Conservation (phyloP, 441 rosid genomes). For the Raphanus hybrid region DNA sequence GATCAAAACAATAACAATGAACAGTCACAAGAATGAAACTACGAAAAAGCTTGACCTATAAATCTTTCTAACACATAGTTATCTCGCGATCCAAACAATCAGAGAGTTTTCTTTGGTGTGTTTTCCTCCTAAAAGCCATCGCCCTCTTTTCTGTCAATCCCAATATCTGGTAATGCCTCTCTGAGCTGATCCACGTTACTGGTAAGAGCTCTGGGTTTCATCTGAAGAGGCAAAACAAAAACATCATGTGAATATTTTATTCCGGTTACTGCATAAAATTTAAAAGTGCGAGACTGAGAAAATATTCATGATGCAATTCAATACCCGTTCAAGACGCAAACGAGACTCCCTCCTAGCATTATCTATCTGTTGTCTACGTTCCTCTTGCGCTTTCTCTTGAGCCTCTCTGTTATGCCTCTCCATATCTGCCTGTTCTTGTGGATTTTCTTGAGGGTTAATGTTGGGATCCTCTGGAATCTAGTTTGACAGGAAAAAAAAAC, state of each 20-base stretch:
- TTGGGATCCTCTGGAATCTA: background rate
- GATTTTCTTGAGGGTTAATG: background rate
- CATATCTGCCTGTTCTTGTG: background rate
- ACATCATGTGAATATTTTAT: background rate
- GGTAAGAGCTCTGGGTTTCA: background rate
- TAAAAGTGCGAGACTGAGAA: background rate
- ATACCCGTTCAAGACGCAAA: background rate
- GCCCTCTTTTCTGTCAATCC: background rate
- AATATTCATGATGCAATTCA: background rate
- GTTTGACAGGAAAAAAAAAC: background rate
- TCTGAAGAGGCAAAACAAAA: background rate
- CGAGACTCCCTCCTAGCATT: background rate
- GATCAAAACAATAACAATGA: background rate
- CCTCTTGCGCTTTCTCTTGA: slow-evolving; percentile 4
- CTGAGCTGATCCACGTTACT: background rate
- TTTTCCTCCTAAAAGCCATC: slow-evolving; percentile 11
- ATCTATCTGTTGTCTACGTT: background rate
- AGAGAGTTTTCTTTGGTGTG: background rate
- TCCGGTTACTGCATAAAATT: background rate
- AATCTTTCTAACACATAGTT: background rate
- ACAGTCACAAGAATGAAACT: background rate
- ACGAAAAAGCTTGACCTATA: slow-evolving; percentile 3
- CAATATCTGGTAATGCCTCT: background rate
- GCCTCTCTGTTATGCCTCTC: slow-evolving; percentile 4
- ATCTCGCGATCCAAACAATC: slow-evolving; percentile 5